Base-by-base conservation (phyloP, 2,329 filamentous ascomycete genomes). In the Talaromyces sp. region DNA sequence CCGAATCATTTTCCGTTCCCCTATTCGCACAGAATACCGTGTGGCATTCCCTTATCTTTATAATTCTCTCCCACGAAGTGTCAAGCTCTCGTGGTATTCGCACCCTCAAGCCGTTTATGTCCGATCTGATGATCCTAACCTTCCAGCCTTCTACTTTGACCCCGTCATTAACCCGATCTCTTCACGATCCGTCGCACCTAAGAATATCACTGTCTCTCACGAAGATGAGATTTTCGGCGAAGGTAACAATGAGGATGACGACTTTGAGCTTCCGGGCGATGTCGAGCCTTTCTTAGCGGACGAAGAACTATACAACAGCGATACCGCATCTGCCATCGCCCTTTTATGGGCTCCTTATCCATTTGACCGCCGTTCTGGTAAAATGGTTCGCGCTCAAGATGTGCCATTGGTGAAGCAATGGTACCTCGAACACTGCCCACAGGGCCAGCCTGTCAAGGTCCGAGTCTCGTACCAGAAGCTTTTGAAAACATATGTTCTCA, bases 271-370 rank as follows among this genome's bases (percentile, higher is more conserved):
- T 58, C 93, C 94, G 0, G 86, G 83, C 3, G 89, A 89, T 45
- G 83, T 92, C 7, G 90, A 96, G 77, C 93, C 95, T 2, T 99
- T 99, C 82, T 83, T 99, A 70, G 89, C 87, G 0, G 92, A 97
- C 5, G 91, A 98, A 73, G 91, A 95, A 43, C 82, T 99, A 1
- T 94, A 93, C 73, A 97, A 90, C 3, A 87, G 90, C 17, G 92
- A 98, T 67, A 99, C 95, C 4, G 87, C 93, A 3, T 90, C 92
- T 13, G 96, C 95, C 2, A 97, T 99, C 69, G 88, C 92, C 60
- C 82, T 99, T 25, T 99, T 95, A 94, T 99, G 96, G 96, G 94
- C 95, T 33, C 96, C 95, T 27, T 97, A 91, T 75, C 95, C 96
- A 0, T 99, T 99, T 76, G 89, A 99, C 78, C 89, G 93, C 73